A percentile compares a stretch with the other conserved stretches of the same genome.
Conservation (phyloP, 257 asterid species). For the Petrea volubilis region DNA sequence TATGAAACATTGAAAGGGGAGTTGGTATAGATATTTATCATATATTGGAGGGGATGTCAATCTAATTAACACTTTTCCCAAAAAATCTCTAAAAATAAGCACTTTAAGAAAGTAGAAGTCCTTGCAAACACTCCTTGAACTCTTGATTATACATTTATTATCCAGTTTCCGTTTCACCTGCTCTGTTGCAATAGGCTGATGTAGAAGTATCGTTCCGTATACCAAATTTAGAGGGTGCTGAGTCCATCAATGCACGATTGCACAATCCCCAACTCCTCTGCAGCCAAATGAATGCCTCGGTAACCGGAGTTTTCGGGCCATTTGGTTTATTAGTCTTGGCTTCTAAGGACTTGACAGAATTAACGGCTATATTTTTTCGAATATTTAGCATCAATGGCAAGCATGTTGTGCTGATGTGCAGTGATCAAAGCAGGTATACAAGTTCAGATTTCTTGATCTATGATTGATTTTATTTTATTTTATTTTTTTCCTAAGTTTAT, state of each 20-base stretch:
- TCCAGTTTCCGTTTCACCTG: not conserved
- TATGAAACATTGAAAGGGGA: no score
- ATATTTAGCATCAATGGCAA: conserved; percentile 31
- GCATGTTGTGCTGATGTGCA: conserved; percentile 50
- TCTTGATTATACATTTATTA: no score
- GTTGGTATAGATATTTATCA: no score
- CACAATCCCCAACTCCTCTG: conserved; percentile 38
- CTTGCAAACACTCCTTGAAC: no score
- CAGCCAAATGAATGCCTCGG: conserved; percentile 34
- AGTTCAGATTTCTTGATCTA: not conserved
- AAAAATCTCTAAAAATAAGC: no score
- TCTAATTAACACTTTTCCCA: no score
- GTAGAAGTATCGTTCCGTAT: conserved; percentile 31
- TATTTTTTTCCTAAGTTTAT: not conserved
- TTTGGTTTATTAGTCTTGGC: conserved; percentile 52
- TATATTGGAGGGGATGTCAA: no score
- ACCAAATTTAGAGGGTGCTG: conserved; percentile 27
- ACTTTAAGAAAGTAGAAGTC: no score
- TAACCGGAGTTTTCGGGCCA: conserved; percentile 42
- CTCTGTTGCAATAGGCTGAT: conserved; percentile 31
- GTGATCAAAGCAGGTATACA: conserved; percentile 54
- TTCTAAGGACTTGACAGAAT: conserved; percentile 40
- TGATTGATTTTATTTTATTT: not conserved
- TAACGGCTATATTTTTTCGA: conserved; percentile 49
- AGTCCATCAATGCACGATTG: conserved; percentile 24